Evolutionary conservation across 768 basidiomycete species (phyloP).

Genomic region (Tricholoma terreum): DNA sequence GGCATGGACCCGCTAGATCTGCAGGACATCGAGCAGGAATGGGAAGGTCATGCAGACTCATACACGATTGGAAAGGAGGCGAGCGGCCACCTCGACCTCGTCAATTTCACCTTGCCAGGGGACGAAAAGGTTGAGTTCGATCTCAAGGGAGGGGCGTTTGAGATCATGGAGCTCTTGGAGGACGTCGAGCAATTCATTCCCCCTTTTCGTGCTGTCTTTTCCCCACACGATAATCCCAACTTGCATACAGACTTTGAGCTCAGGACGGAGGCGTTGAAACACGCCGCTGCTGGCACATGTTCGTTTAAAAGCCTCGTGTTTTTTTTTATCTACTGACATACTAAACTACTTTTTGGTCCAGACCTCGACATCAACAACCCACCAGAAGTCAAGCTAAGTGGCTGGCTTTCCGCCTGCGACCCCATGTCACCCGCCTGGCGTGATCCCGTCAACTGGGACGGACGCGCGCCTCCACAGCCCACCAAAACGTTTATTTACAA

Average conservation of each 20-base stretch:
- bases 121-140: slow-evolving; percentile 17
- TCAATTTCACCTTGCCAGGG: slow-evolving; percentile 27
- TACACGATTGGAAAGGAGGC: slow-evolving; percentile 38
- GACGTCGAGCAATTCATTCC: slow-evolving; percentile 41
- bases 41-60: slow-evolving; percentile 37
- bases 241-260: slow-evolving; percentile 35
- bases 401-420: slow-evolving; percentile 40
- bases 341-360: slow-evolving; percentile 6
- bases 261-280: slow-evolving; percentile 30
- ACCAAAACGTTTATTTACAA: slow-evolving; percentile 45
- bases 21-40: slow-evolving; percentile 30
- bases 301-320: slow-evolving; percentile 11
- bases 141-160: slow-evolving; percentile 27
- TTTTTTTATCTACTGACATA: background rate
- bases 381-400: slow-evolving; percentile 26
- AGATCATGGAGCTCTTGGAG: slow-evolving; percentile 37
- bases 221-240: slow-evolving; percentile 48
- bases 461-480: slow-evolving; percentile 10
- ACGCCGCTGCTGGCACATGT: slow-evolving; percentile 38
- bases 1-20: slow-evolving; percentile 45
- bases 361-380: slow-evolving; percentile 31
- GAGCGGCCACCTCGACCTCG: slow-evolving; percentile 23
- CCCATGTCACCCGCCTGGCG: slow-evolving; percentile 31
- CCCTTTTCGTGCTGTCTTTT: slow-evolving; percentile 48
- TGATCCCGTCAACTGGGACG: slow-evolving; percentile 25